These are phyloP conservation scores for Podila horticola DNA, from an alignment of 192 early-diverging fungal species.

Conservation along the genomic window DNA sequence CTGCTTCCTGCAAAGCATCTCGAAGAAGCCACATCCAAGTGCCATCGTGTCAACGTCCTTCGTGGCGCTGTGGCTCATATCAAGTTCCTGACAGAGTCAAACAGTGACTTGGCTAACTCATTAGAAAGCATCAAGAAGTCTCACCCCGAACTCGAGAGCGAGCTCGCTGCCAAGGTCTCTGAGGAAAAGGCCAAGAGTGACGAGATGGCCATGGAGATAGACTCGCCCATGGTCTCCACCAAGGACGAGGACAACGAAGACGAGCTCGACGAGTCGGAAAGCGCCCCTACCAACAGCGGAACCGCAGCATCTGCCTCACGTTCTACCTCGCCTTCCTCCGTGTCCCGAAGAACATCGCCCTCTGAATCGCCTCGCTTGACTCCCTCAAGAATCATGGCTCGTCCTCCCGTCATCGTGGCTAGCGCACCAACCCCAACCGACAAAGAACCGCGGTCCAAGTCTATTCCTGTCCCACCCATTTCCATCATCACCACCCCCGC, in stretches of 20 bases:
- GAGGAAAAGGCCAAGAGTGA: not conserved
- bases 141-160: conserved; percentile 1
- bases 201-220: conserved; percentile 39
- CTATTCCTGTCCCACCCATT: conserved; percentile 18
- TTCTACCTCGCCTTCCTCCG: not conserved
- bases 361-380: conserved; percentile 25
- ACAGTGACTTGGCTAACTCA: conserved; percentile 5
- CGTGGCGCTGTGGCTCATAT: conserved; percentile 51
- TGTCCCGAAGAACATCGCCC: not conserved
- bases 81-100: conserved; percentile 38
- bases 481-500: conserved; percentile 22
- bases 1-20: conserved; percentile 45
- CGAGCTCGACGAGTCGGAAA: not conserved
- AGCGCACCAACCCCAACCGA: conserved; percentile 29
- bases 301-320: conserved; percentile 4
- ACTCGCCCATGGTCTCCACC: conserved; percentile 4
- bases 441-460: conserved; percentile 12
- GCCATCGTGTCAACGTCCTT: conserved; percentile 51
- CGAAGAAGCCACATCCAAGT: conserved; percentile 49
- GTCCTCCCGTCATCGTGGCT: conserved; percentile 30
- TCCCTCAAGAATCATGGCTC: conserved; percentile 10
- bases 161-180: not conserved
- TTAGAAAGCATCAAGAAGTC: conserved; percentile 16
- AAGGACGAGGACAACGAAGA: conserved; percentile 25
- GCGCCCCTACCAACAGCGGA: conserved; percentile 3